These are phyloP conservation scores for Clarireedia hainanense DNA, from an alignment of 2,329 filamentous ascomycete species.

Conservation along the genomic window DNA sequence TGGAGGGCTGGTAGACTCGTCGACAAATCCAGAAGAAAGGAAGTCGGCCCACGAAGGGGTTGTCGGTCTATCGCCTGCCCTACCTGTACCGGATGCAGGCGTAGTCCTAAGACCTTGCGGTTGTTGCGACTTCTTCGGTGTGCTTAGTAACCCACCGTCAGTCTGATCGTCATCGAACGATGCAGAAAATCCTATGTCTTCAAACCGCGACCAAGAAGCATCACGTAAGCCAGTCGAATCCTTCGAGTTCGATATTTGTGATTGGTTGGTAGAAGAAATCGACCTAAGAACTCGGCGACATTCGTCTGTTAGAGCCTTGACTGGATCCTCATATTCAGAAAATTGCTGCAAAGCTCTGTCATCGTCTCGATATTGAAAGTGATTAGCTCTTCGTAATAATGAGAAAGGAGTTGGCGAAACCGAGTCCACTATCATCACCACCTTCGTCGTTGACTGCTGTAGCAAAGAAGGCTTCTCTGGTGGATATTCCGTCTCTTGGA, in stretches of 20 bases:
- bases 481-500: slow-evolving; percentile 91
- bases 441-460: slow-evolving; percentile 74
- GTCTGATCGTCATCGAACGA: slow-evolving; percentile 61
- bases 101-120: slow-evolving; percentile 52
- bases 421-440: slow-evolving; percentile 92
- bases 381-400: slow-evolving; percentile 78
- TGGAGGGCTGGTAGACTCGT: slow-evolving; percentile 56
- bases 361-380: slow-evolving; percentile 91
- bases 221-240: slow-evolving; percentile 68
- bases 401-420: slow-evolving; percentile 94
- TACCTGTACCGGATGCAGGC: slow-evolving; percentile 58
- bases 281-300: slow-evolving; percentile 83
- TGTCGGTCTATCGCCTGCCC: slow-evolving; percentile 66
- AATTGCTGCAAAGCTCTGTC: slow-evolving; percentile 80
- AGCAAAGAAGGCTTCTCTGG: slow-evolving; percentile 70
- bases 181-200: slow-evolving; percentile 85
- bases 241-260: slow-evolving; percentile 62
- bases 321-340: slow-evolving; percentile 81
- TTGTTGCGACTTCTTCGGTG: slow-evolving; percentile 26
- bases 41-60: slow-evolving; percentile 99
- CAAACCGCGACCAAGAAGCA: slow-evolving; percentile 93
- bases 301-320: slow-evolving; percentile 84
- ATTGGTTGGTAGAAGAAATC: slow-evolving; percentile 84
- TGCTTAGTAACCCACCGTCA: slow-evolving; percentile 23
- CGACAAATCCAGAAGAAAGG: slow-evolving; percentile 83